Percentiles rank a stretch among this genome's conserved stretches.
These are phyloP conservation scores for Cicer bijugum DNA, from an alignment of 306 rosid species.

Conservation along the genomic window DNA sequence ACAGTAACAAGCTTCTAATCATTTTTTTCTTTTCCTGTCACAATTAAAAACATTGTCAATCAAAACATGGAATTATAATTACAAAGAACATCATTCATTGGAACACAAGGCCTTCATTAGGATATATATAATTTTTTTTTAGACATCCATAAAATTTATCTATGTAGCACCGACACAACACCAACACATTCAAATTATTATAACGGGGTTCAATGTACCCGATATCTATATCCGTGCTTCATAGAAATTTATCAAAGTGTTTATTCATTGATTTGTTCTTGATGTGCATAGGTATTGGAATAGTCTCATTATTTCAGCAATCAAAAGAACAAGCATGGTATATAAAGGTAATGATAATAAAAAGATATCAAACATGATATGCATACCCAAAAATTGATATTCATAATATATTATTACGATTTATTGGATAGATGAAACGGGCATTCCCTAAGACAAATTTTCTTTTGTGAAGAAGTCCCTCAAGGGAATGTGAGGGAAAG, in stretches of 20 bases:
- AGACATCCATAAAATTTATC: no score
- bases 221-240: no score
- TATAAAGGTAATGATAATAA: background rate
- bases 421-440: conserved; percentile 13
- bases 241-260: background rate
- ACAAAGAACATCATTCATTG: background rate
- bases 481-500: conserved; percentile 54
- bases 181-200: no score
- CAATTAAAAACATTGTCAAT: conserved; percentile 9
- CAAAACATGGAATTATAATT: conserved; percentile 21
- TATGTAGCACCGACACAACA: no score
- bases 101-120: background rate
- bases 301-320: conserved; percentile 21
- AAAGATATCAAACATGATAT: background rate
- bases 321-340: background rate
- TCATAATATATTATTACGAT: background rate
- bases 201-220: no score
- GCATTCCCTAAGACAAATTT: conserved; percentile 55
- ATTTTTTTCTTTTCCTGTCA: conserved; percentile 60
- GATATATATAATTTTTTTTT: background rate
- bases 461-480: conserved; percentile 40
- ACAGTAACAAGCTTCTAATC: conserved; percentile 61
- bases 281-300: background rate
- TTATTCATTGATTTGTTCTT: background rate
- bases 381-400: conserved; percentile 46